These are phyloP conservation scores for Wallacemonas sp. DNA, from an alignment of 208 protist species.

Conservation along the genomic window DNA sequence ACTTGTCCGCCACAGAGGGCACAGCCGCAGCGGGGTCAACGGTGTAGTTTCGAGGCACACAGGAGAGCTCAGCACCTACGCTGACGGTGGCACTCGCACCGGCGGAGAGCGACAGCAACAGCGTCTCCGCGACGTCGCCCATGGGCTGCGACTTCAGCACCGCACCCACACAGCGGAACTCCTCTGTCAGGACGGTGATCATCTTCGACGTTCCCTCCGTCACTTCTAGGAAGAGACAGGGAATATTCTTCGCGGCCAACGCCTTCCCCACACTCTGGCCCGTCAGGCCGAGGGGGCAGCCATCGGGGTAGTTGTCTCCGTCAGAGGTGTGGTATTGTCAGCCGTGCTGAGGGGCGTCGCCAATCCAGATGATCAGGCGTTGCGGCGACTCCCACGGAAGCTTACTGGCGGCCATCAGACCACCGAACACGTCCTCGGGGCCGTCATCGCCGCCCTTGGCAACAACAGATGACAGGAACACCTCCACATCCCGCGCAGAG, in stretches of 20 bases:
- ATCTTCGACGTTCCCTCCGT: not conserved
- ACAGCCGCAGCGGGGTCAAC: not conserved
- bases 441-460: not conserved
- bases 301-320: not conserved
- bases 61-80: not conserved
- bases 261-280: not conserved
- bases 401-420: not conserved
- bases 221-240: not conserved
- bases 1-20: not conserved
- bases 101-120: not conserved
- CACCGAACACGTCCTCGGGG: not conserved
- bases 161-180: not conserved
- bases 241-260: not conserved
- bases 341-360: not conserved
- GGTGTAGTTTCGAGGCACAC: not conserved
- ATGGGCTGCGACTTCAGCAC: not conserved
- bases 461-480: not conserved
- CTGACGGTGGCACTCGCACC: not conserved
- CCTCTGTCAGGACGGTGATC: not conserved
- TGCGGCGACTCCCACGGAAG: not conserved
- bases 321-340: not conserved
- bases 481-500: not conserved
- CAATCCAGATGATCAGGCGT: conserved; percentile 2
- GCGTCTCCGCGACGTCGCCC: not conserved
- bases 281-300: not conserved